Evolutionary conservation across 768 basidiomycete species (phyloP), one percentile per base, ranked within the genome.

Genomic region (Agaricus subrufescens): DNA sequence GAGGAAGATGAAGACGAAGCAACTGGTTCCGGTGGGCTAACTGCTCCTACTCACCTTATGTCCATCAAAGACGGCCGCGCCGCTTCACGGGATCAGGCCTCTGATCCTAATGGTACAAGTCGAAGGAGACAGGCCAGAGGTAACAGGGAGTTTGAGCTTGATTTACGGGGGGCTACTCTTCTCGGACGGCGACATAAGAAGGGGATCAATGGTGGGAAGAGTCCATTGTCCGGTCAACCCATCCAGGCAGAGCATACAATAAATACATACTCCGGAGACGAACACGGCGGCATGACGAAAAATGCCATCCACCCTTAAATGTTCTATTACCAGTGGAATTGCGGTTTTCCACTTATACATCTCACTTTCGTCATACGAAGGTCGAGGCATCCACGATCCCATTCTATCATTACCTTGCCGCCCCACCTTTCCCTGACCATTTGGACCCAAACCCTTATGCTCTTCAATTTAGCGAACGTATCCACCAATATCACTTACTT

Each of bases 111-210:
- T n/a, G 61, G 60, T 19, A 60, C 51, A 26, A 42, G 12, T 42
- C 40, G 40, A 19, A 62, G 52, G 39, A 46, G 61, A 26, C 61
- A 48, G 43, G 60, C 27, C 43, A 45, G 44, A 12, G 56, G 51
- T 15, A 23, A 34, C 19, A 58, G 58, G 38, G 58, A 59, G 52
- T 99, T 99, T 65, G 91, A 98, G 67, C 79, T 99, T 55, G 89
- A 94, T 66, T 72, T 99, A 51, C 83, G 89, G 62, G 85, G 80
- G 56, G 92, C 97, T 25, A 98, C 96, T 3, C 71, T 98, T 1
- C 77, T 98, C 5, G 93, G 90, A 11, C 72, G 89, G 61, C 73
- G 90, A 57, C 84, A 84, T 61, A 77, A 62, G 44, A 65, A 58
- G 54, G 57, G 62, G 72, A 58, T 75, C 72, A 31, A 63, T 52